Base-by-base conservation (phyloP, 768 basidiomycete genomes). In the Dentipellis fragilis region DNA sequence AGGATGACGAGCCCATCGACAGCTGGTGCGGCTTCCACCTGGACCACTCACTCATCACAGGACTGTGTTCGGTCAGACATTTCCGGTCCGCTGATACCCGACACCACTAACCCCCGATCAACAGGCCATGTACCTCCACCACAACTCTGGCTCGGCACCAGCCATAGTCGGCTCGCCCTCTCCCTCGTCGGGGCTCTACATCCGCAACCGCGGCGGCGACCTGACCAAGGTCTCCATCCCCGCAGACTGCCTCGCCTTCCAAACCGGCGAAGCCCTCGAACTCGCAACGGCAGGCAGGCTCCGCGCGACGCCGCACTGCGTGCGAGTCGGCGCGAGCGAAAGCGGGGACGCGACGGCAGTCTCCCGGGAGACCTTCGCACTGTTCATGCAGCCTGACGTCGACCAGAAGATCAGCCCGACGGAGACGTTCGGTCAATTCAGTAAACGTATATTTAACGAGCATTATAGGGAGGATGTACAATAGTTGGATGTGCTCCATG, bases 1-100 rank as follows among this genome's bases (percentile, higher is more conserved):
- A 65, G 4, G 79, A 84, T 37, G 80, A 85, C 59, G 85, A 84
- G 49, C 74, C 83, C 1, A 71, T 92, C 29, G 92, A 96, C 60
- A 89, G 83, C 60, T 93, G 91, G 82, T 98, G 95, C 71, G 95
- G 95, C 16, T 93, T 93, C 63, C 95, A 98, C 68, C 74, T 93
- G 19, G 96, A 99, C 66, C 93, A 97, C 64, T 87, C 86, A 8
- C 68, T 92, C 39, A 71, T 99, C 54, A 99, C 96, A 1, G 96
- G 93, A 2, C 80, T 99, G 36, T 97, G 93, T 69, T 87, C 90
- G 50, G 88, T 88, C 66, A 67, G 79, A 62, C 23, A 37, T 4
- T 34, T 22, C 54, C 57, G 23, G 57, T 40, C 45, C 38, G 17
- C 16, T 35, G 36, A 52, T 39, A 54, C 45, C 45, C 12, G 47